Evolutionary conservation across 306 rosid genomes (phyloP), one percentile per base, ranked within the genome.

Genomic region (Cucumis melo): DNA sequence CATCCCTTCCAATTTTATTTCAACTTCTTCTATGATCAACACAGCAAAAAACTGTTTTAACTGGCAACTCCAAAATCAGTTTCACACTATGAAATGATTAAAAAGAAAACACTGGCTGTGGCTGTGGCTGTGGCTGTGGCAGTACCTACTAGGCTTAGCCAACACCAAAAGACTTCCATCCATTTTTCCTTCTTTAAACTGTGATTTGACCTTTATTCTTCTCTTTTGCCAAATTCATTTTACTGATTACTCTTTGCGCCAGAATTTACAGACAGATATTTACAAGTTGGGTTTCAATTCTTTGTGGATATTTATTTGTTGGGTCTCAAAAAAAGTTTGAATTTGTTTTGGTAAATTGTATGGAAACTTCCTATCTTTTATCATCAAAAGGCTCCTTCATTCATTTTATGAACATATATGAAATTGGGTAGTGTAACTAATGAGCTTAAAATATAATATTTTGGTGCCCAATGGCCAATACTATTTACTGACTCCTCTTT

Each of bases 1-100:
- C 85, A 85, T 86, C 88, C 84, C 72, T 62, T 29, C 41, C 39
- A 23, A 39, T 23, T 54, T 38, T 51, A 7, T n/a, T 36, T 54
- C 44, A 68, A 48, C 13, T 32, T 32, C 51, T 80, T 64, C 48
- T 29, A 67, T 66, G 76, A 80, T 59, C 54, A 74, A 48, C 84
- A 27, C 74, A 23, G 91, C 87, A 89, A 86, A 84, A 72, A 57
- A 50, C 55, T 68, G 76, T 46, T 79, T 64, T 23, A 41, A 56
- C 50, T n/a, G 81, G 17, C 5, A 36, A 60, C 70, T 21, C 50
- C 42, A 39, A 23, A 60, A 12, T 46, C 32, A 68, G 55, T 68
- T 65, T 65, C 51, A 8, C 46, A 38, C n/a, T 15, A 3, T 46
- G 53, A 5, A 51, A 16, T 50, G 8, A 27, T 8, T 1, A 36